Base-by-base conservation (phyloP, 192 early-diverging fungal genomes). In the Diversispora epigaea region DNA sequence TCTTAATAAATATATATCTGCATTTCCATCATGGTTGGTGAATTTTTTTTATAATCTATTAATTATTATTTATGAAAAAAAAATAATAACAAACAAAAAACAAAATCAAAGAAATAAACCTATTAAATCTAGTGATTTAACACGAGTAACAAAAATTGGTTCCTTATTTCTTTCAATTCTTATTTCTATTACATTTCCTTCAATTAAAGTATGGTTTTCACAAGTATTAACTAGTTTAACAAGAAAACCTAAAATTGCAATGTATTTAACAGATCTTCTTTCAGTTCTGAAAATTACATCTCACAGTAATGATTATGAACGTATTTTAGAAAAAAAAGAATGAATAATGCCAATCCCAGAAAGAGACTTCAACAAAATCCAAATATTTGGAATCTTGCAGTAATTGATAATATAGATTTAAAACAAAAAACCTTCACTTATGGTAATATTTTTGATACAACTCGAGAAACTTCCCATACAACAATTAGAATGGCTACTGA, bases 371-470 rank as follows among this genome's bases (percentile, higher is more conserved):
- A n/a, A 4, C 10, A 45, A 46, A 15, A 44, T 43, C 6, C 40
- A 46, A 65, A 65, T 46, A 65, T 65, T 1, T 65, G 41, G 6
- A 65, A 65, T 45, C 9, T 65, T 15, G 10, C 41, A 44, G 19
- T 65, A 8, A 65, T 65, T 17, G 44, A 69, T 69, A 70, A 70
- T 21, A 70, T 70, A 9, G 52, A 70, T 54, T 40, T 70, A 1
- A 70, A 55, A 9, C 4, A 70, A 55, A 70, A 70, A 55, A 54
- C 50, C 4, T 70, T 70, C 0, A 10, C 9, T 10, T 70, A 54
- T 70, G 68, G 22, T 8, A 70, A 70, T 55, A 70, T 70, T 4
- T 70, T 39, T 52, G 68, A 70, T 55, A 40, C 49, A 22, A 54
- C 68, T 40, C 17, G 22, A 25, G 39, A 70, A 14, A 55, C 50